Base-by-base conservation (phyloP, 2,329 filamentous ascomycete species). In the Pestalotiopsis sp. region DNA sequence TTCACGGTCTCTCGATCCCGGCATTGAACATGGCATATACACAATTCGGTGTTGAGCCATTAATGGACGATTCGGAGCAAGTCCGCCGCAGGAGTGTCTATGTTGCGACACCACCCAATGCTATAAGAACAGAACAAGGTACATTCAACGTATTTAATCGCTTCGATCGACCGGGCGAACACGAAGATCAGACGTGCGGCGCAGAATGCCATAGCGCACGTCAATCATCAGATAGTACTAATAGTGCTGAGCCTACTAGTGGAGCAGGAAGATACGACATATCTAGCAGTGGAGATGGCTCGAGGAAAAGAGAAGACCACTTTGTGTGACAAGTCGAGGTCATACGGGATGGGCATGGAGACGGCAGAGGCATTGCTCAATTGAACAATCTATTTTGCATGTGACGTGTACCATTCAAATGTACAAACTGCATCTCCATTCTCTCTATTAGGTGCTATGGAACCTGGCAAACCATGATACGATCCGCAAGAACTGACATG, bases 1-100 rank as follows among this genome's bases (percentile, higher is more conserved):
- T 85, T 0, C 83, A 85, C 70, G 83, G 85, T 1, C 78, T 87
- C 0, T 85, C 84, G 0, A 86, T 86, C 49, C 84, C 84, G 0
- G 74, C 77, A 0, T 78, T 85, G 14, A 81, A 81, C 68, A 49
- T 76, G 4, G 72, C 81, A 59, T 86, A 85, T 74, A 70, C 68
- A 14, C 80, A 72, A 69, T 76, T 77, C 68, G 81, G 79, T 2
- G 77, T 86, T 7, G 70, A 78, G 65, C 82, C 84, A 0, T 81
- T 84, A 61, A 76, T 78, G 38, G 83, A 86, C 3, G 80, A 85
- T 23, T 81, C 80, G 2, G 76, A 82, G 1, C 74, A 79, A 12
- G 75, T 84, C 14, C 76, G 79, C 13, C 79, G 83, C 38, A 73
- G 77, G 59, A 82, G 81, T 2, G 76, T 80, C 5, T 75, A 76